phyloP scores from a whole-genome alignment of 495 filamentous ascomycete genomes.

The Neurospora discreta region DNA sequence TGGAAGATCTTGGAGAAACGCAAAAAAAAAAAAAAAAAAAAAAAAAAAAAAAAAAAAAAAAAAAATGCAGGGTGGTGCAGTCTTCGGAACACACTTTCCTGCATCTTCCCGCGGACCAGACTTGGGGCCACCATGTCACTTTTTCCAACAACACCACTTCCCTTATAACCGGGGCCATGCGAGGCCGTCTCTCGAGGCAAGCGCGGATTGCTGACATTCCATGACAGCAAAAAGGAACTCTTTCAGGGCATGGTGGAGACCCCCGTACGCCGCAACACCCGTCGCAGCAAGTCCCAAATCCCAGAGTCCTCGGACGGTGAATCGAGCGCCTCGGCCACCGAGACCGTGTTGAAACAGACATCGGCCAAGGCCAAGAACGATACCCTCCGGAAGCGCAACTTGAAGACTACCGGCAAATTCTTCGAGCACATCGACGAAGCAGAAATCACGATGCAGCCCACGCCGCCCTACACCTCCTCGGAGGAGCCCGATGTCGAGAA shows the following conservation, averaged over 20 bases:
- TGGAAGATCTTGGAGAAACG: not conserved
- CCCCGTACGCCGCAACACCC: slow-evolving; percentile 23
- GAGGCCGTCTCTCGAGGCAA: not conserved
- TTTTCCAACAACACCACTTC: not conserved
- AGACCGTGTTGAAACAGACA: slow-evolving; percentile 9
- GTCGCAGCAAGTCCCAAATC: slow-evolving; percentile 33
- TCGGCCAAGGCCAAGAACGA: not conserved
- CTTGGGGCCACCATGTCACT: not conserved
- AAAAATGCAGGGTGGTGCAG: not conserved
- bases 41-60: no score
- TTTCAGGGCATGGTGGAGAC: slow-evolving; percentile 43
- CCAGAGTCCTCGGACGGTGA: slow-evolving; percentile 32
- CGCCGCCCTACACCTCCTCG: slow-evolving; percentile 13
- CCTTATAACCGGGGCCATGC: not conserved
- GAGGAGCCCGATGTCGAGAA: slow-evolving; percentile 21
- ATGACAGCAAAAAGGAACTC: slow-evolving; percentile 36
- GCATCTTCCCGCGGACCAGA: not conserved
- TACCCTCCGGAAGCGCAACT: slow-evolving; percentile 21
- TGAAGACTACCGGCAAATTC: slow-evolving; percentile 26
- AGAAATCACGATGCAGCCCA: slow-evolving; percentile 12
- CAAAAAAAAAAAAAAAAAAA: no score
- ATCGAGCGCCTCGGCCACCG: slow-evolving; percentile 25
- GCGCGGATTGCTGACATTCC: not conserved
- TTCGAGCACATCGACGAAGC: slow-evolving; percentile 33
- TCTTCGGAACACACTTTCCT: not conserved